Conservation (phyloP, 805 yeast species). For the Saturnispora sekii region DNA sequence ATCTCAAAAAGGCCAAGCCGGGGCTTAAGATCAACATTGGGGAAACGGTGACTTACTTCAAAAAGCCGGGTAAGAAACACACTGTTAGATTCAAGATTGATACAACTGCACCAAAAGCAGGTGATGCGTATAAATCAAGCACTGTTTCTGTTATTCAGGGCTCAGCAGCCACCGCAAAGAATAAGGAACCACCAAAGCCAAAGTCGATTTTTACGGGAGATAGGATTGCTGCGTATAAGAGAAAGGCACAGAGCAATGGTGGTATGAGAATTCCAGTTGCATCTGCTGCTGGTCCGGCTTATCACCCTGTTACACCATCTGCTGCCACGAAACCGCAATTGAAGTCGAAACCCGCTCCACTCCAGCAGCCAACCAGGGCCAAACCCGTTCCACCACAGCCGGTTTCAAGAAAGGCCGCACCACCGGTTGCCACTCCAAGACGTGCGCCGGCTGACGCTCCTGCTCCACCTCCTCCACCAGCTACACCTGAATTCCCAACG, state of each 20-base stretch:
- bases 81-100: slow-evolving; percentile 60
- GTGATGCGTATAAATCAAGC: slow-evolving; percentile 82
- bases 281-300: slow-evolving; percentile 18
- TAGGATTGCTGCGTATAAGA: slow-evolving; percentile 21
- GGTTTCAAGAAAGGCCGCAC: slow-evolving; percentile 7
- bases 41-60: slow-evolving; percentile 68
- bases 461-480: slow-evolving; percentile 57
- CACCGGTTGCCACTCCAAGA: slow-evolving; percentile 9
- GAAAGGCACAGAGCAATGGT: slow-evolving; percentile 11
- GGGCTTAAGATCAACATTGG: slow-evolving; percentile 57
- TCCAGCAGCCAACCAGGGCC: slow-evolving; percentile 11
- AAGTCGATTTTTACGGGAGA: slow-evolving; percentile 21
- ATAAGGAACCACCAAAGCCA: slow-evolving; percentile 70
- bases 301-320: slow-evolving; percentile 8
- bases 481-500: slow-evolving; percentile 61
- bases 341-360: slow-evolving; percentile 17
- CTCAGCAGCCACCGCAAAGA: slow-evolving; percentile 58
- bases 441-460: background rate
- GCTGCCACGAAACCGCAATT: slow-evolving; percentile 9
- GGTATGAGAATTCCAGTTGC: slow-evolving; percentile 19
- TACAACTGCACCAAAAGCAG: slow-evolving; percentile 49
- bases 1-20: slow-evolving; percentile 52
- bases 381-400: slow-evolving; percentile 18
- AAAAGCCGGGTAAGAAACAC: slow-evolving; percentile 79
- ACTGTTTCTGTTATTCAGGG: slow-evolving; percentile 77